Evolutionary conservation across 495 filamentous ascomycete genomes (phyloP), one percentile per base, ranked within the genome.

Genomic region (Hypoxylon crocopeplum): DNA sequence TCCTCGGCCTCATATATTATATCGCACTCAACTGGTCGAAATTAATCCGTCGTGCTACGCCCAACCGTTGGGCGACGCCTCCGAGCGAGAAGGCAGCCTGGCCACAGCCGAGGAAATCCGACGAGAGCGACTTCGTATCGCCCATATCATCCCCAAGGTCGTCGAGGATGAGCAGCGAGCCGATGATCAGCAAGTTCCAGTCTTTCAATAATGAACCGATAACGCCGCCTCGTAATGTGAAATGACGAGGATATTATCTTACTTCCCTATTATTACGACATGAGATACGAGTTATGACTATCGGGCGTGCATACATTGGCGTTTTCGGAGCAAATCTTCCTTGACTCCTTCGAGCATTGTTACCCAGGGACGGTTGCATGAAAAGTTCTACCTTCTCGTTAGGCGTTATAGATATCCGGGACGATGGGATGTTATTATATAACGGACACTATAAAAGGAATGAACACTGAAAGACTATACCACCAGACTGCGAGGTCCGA

Each of bases 21-120:
- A 16, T 68, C 39, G 68, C 68, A 17, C 48, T 64, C 0, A 64
- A 68, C 68, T 70, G 68, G 68, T n/a, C 68, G 11, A 63, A 24
- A 33, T 17, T 68, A n/a, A 17, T 59, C 10, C 68, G 59, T 7
- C 58, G 58, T 15, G 44, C 30, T 30, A 47, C 51, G 1, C 68
- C 58, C 27, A 42, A 68, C 40, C 54, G 59, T 20, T 66, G 49
- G 47, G 29, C 27, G 3, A 29, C 50, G 15, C 40, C 50, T 6
- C 51, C 57, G 16, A 47, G 46, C 34, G 62, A 64, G 55, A 64
- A 70, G 45, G 16, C 55, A 11, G 16, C 40, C n/a, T 70, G 68
- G 68, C 68, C 68, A 15, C 41, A 64, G 15, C 59, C 54, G 22
- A 50, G 61, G 8, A 53, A 34, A 21, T 62, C 63, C 17, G 22